These are phyloP conservation scores for Sphaerulina populicola DNA, from an alignment of 2,329 filamentous ascomycete species.

Conservation along the genomic window DNA sequence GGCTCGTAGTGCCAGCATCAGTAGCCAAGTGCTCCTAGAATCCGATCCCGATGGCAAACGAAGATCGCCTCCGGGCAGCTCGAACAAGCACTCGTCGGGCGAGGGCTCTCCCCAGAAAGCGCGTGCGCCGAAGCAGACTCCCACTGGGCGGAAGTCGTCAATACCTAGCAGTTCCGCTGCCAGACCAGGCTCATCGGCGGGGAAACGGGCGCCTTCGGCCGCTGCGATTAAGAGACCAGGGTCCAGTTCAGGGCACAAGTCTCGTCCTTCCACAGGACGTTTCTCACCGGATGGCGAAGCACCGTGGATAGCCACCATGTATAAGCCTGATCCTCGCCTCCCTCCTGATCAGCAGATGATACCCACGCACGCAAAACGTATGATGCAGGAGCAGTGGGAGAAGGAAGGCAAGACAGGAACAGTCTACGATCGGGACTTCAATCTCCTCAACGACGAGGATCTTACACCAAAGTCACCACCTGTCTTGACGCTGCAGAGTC, in stretches of 20 bases:
- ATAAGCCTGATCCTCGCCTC: conserved; percentile 87
- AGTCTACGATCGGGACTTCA: conserved; percentile 79
- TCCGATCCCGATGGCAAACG: conserved; percentile 35
- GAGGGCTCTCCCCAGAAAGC: conserved; percentile 35
- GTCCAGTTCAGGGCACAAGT: conserved; percentile 24
- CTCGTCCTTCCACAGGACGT: conserved; percentile 53
- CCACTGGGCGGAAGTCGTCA: conserved; percentile 22
- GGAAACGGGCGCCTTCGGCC: conserved; percentile 4
- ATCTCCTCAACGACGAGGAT: conserved; percentile 64
- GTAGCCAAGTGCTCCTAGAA: conserved; percentile 47
- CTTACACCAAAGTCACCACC: conserved; percentile 39
- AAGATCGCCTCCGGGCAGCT: conserved; percentile 33
- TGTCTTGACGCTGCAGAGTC: conserved; percentile 7
- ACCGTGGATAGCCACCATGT: conserved; percentile 89
- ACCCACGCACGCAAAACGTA: conserved; percentile 79
- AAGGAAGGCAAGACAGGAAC: conserved; percentile 79
- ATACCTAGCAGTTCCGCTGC: conserved; percentile 5
- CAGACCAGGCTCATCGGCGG: conserved; percentile 18
- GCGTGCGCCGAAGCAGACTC: conserved; percentile 34
- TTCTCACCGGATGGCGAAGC: conserved; percentile 77
- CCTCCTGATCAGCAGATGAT: conserved; percentile 93
- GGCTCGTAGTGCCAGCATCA: conserved; percentile 58
- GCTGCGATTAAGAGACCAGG: conserved; percentile 18
- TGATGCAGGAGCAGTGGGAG: conserved; percentile 94
- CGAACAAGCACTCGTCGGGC: conserved; percentile 19